Evolutionary conservation across 2,329 filamentous ascomycete species (phyloP), one percentile per base, ranked within the genome.

Genomic region (Phaeosphaeria sp.): DNA sequence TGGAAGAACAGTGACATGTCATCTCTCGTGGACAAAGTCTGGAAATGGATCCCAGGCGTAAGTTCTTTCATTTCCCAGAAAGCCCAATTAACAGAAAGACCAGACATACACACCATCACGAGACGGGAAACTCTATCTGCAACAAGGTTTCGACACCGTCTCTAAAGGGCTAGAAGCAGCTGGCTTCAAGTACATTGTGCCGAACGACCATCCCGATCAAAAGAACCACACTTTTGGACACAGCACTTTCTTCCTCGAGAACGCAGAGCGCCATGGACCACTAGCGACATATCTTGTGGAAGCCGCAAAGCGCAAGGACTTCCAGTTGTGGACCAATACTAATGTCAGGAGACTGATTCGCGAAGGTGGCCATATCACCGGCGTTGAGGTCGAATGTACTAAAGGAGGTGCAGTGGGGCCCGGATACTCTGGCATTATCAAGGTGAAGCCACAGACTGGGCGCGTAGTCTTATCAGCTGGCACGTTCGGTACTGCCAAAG

Each of bases 401-500:
- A 65, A 62, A 42, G 41, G 27, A 27, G 82, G 81, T 6, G 17
- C 46, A 11, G 55, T 54, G 22, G 63, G 59, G 3, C 53, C 58
- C 20, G 87, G 87, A 6, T 81, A 82, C 55, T 78, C 76, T 17
- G 85, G 87, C 4, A 82, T 81, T 5, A 80, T 90, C 60, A 86
- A 84, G 17, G 75, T 90, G 51, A 86, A 86, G 15, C 69, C 81
- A 4, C 71, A 74, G 39, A 85, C 83, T 13, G 89, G 89, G 6
- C 83, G 87, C 21, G 88, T 91, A 20, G 83, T 91, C 60, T 77
- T 91, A 21, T 83, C 88, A 17, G 85, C 88, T 0, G 89, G 89
- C 21, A 81, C 88, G 0, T 89, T 91, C 62, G 87, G 87, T 13
- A 87, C 87, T 1, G 82, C 87, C 13, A 89, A 89, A 72, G 77